A percentile compares a stretch with the other conserved stretches of the same genome.
These are phyloP conservation scores for Carex myosuroides DNA, from an alignment of 176 grass and related monocot species.

Conservation along the genomic window DNA sequence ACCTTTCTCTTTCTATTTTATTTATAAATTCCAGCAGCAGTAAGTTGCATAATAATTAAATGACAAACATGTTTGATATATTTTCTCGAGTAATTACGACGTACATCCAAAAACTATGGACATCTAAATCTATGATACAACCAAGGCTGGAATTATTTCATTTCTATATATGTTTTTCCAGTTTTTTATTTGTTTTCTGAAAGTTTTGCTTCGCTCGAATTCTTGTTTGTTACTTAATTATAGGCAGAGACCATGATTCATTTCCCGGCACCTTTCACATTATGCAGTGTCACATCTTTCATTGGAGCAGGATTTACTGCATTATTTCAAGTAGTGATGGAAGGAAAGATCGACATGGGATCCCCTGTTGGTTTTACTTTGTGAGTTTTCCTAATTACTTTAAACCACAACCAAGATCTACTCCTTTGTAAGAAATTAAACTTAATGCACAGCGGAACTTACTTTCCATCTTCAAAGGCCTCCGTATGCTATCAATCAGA, in stretches of 20 bases:
- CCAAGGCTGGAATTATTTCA: background rate
- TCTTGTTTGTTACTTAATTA: slow-evolving; percentile 1
- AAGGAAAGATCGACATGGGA: slow-evolving; percentile 43
- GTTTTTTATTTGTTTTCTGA: background rate
- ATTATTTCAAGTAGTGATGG: slow-evolving; percentile 35
- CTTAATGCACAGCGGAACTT: no score
- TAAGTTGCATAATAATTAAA: background rate
- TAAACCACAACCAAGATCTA: no score
- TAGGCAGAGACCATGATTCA: slow-evolving; percentile 61
- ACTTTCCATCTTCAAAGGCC: no score
- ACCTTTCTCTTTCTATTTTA: background rate
- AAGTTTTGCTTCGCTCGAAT: background rate
- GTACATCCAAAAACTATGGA: no score
- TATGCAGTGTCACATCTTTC: slow-evolving; percentile 49
- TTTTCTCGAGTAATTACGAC: background rate
- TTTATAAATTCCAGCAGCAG: background rate
- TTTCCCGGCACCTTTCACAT: slow-evolving; percentile 51
- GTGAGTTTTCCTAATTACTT: no score
- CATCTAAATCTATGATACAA: background rate
- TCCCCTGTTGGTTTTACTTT: no score
- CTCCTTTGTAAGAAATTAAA: no score
- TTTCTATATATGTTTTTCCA: background rate
- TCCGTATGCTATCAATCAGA: no score
- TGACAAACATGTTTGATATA: background rate
- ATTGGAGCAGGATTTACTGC: slow-evolving; percentile 48